A percentile compares a stretch with the other conserved stretches of the same genome.
These are phyloP conservation scores for Piper betle DNA, from an alignment of 164 flowering plant genomes.

Conservation along the genomic window DNA sequence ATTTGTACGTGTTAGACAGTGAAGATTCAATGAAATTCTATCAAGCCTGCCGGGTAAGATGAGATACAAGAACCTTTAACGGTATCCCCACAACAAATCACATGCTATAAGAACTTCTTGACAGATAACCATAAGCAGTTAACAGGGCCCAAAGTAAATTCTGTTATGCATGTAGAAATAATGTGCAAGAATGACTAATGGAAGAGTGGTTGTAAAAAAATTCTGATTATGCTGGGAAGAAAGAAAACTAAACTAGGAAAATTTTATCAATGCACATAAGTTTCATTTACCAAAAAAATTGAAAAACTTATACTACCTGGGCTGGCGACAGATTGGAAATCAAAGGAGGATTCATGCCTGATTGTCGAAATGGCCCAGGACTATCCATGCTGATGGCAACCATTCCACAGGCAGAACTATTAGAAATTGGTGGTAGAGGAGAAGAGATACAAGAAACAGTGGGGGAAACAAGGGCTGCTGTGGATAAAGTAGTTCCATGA, in stretches of 20 bases:
- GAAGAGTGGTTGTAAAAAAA: too few relatives aligned
- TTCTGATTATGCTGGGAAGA: too few relatives aligned
- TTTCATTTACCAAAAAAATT: not conserved
- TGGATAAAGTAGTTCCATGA: constrained; percentile 8
- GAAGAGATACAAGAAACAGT: constrained; percentile 16
- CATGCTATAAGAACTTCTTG: not conserved
- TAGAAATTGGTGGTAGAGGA: constrained; percentile 10
- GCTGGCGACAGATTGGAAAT: constrained; percentile 15
- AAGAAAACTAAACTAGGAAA: too few relatives aligned
- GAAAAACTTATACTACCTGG: not conserved
- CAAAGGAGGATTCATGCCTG: constrained; percentile 8
- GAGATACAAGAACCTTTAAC: not conserved
- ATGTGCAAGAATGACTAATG: too few relatives aligned
- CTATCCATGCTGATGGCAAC: constrained; percentile 18
- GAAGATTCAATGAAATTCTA: not conserved
- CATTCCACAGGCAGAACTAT: constrained; percentile 4
- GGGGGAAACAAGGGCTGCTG: constrained; percentile 5
- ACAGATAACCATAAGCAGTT: too few relatives aligned
- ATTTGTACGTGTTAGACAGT: not conserved
- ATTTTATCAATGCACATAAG: too few relatives aligned
- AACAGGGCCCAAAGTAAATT: too few relatives aligned
- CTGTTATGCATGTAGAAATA: not conserved
- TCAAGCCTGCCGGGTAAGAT: too few relatives aligned
- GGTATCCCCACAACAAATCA: not conserved
- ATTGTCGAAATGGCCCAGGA: constrained; percentile 25